Percentiles rank a stretch among this genome's conserved stretches.
Conservation (phyloP, 345 rosid species). For the Reutealis trisperma region DNA sequence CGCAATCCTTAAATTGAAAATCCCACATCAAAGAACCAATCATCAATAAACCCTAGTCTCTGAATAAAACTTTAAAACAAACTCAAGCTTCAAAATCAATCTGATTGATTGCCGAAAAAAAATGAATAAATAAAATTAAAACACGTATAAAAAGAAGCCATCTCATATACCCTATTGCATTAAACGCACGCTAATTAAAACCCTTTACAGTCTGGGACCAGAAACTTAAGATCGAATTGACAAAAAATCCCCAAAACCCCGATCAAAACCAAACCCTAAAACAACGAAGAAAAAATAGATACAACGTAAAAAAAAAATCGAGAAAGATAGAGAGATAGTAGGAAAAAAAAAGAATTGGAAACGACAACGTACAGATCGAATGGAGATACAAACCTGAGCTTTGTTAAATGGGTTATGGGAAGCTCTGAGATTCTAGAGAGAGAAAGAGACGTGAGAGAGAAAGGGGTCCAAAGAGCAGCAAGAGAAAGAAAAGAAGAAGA, state of each 20-base stretch:
- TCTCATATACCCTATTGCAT: conserved; percentile 25
- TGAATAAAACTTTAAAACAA: conserved; percentile 13
- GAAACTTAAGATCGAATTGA: conserved; percentile 33
- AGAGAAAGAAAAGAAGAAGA: conserved; percentile 17
- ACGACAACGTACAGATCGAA: conserved; percentile 47
- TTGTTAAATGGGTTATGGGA: conserved; percentile 40
- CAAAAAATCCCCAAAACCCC: conserved; percentile 32
- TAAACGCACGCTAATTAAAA: conserved; percentile 24
- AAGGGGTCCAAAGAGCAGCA: conserved; percentile 47
- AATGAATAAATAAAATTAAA: conserved; percentile 6
- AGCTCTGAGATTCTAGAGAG: conserved; percentile 57
- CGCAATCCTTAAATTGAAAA: conserved; percentile 10
- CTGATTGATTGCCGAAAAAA: conserved; percentile 15
- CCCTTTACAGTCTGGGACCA: conserved; percentile 20
- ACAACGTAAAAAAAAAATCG: conserved; percentile 3
- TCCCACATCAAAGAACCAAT: conserved; percentile 13
- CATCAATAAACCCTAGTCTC: conserved; percentile 39
- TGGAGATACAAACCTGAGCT: conserved; percentile 42
- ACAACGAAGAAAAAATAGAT: background rate
- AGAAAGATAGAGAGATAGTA: background rate
- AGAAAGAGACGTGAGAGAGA: conserved; percentile 46
- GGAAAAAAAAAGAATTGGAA: background rate
- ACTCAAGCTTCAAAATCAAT: conserved; percentile 14
- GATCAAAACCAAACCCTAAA: conserved; percentile 49
- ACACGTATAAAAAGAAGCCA: conserved; percentile 2